Percentiles rank a stretch among this genome's conserved stretches.
These are phyloP conservation scores for Suhomyces maxii DNA, from an alignment of 1,139 yeast species.

Conservation along the genomic window DNA sequence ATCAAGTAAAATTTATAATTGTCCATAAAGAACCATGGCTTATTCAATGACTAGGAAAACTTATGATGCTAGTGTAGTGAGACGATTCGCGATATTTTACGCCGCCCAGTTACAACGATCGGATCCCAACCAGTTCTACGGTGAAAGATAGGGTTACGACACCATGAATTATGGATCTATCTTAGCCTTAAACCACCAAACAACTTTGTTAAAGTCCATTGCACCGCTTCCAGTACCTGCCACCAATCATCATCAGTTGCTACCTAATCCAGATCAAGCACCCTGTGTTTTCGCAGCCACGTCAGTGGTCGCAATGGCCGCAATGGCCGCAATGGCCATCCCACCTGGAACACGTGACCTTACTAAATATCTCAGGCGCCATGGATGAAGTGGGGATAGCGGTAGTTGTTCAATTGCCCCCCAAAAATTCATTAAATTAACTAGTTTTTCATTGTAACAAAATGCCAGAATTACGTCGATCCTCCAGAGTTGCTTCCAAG, in stretches of 20 bases:
- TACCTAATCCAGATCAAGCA: too few relatives aligned
- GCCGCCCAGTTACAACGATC: too few relatives aligned
- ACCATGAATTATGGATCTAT: too few relatives aligned
- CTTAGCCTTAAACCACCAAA: too few relatives aligned
- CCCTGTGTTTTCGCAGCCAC: constrained; percentile 8
- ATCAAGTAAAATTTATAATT: too few relatives aligned
- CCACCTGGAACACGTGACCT: constrained; percentile 3
- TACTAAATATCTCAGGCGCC: neutral
- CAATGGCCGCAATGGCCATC: neutral
- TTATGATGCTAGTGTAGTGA: too few relatives aligned
- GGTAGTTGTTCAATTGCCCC: neutral
- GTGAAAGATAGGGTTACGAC: too few relatives aligned
- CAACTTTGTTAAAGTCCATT: neutral
- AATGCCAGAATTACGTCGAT: constrained; percentile 57
- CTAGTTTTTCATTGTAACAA: neutral
- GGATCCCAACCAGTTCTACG: too few relatives aligned
- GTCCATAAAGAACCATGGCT: too few relatives aligned
- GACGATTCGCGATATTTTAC: too few relatives aligned
- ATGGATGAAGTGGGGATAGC: constrained; percentile 2
- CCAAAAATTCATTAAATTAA: neutral
- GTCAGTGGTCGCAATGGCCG: neutral
- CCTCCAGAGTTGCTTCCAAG: constrained; percentile 43
- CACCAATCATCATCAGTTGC: neutral
- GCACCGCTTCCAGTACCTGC: neutral
- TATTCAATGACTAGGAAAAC: too few relatives aligned